These are phyloP conservation scores for Aspergillus ruber DNA, from an alignment of 2,329 filamentous ascomycete genomes.

Conservation along the genomic window DNA sequence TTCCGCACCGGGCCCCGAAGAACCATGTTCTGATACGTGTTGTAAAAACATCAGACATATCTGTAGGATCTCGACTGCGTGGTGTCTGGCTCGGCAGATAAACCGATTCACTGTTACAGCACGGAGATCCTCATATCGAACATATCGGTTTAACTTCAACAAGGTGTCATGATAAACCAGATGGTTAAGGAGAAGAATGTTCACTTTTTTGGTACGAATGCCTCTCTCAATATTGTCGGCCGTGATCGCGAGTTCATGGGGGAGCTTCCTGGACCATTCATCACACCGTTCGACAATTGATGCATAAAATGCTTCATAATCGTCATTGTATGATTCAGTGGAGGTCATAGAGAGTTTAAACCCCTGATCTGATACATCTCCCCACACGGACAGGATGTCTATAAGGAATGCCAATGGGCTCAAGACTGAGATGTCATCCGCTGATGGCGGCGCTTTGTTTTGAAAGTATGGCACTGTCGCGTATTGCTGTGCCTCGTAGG, in stretches of 20 bases:
- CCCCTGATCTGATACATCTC: slow-evolving; percentile 55
- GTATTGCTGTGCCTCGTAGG: slow-evolving; percentile 56
- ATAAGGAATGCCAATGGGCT: slow-evolving; percentile 56
- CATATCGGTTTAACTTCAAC: slow-evolving; percentile 60
- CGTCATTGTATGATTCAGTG: slow-evolving; percentile 36
- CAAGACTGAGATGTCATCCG: slow-evolving; percentile 33
- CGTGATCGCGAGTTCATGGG: slow-evolving; percentile 50
- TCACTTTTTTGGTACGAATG: slow-evolving; percentile 48
- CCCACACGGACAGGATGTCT: slow-evolving; percentile 60
- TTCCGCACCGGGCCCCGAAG: slow-evolving; percentile 15
- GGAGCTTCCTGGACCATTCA: slow-evolving; percentile 55
- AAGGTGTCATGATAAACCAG: slow-evolving; percentile 59
- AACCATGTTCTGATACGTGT: slow-evolving; percentile 16
- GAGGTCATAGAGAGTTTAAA: slow-evolving; percentile 47
- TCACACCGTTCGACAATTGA: slow-evolving; percentile 48
- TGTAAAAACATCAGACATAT: slow-evolving; percentile 28
- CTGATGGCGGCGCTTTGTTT: slow-evolving; percentile 31
- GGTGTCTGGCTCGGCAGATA: slow-evolving; percentile 44
- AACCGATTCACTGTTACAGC: slow-evolving; percentile 40
- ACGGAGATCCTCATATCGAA: slow-evolving; percentile 39
- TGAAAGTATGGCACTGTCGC: slow-evolving; percentile 57
- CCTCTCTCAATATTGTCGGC: slow-evolving; percentile 53
- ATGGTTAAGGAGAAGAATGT: slow-evolving; percentile 59
- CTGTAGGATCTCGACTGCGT: slow-evolving; percentile 49
- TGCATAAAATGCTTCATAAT: slow-evolving; percentile 48